Evolutionary conservation across 2,329 filamentous ascomycete species (phyloP).

Genomic region (Diaporthe citri): DNA sequence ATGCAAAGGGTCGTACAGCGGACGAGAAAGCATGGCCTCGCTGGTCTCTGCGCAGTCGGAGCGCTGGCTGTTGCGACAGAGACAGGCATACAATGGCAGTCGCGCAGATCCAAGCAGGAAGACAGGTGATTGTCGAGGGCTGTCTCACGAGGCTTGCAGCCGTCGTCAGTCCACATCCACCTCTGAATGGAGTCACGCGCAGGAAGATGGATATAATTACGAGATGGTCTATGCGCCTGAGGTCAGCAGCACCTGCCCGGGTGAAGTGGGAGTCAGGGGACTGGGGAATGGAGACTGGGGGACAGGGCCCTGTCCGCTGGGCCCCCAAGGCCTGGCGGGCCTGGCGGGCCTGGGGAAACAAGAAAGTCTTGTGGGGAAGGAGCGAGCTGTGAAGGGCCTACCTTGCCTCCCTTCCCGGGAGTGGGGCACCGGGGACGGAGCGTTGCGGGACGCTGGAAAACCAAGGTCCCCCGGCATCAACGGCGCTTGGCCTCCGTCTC

Average conservation of each 20-base stretch:
- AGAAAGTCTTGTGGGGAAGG: conserved; percentile 25
- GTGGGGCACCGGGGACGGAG: conserved; percentile 15
- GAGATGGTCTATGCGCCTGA: conserved; percentile 18
- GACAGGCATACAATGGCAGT: background rate
- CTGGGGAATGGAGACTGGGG: background rate
- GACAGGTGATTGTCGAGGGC: conserved; percentile 17
- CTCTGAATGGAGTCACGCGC: conserved; percentile 18
- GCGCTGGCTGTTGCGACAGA: background rate
- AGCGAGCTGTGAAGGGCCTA: background rate
- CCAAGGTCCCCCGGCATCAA: background rate
- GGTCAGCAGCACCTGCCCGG: conserved; percentile 18
- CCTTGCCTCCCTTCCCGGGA: conserved; percentile 4
- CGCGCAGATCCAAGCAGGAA: background rate
- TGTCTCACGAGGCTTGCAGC: conserved; percentile 14
- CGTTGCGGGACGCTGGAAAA: background rate
- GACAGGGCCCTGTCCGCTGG: background rate
- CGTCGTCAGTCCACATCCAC: conserved; percentile 20
- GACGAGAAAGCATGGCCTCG: background rate
- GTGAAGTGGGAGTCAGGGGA: conserved; percentile 19
- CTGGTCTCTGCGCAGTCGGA: background rate
- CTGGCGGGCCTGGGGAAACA: conserved; percentile 15
- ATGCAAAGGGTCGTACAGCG: background rate
- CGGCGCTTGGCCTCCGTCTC: conserved; percentile 16
- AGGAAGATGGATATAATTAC: conserved; percentile 7
- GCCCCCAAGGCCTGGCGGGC: background rate